Percentiles rank a stretch among this genome's conserved stretches.
Evolutionary conservation across 78 protist genomes (phyloP).

Genomic region (Dictyostelium firmibasis): DNA sequence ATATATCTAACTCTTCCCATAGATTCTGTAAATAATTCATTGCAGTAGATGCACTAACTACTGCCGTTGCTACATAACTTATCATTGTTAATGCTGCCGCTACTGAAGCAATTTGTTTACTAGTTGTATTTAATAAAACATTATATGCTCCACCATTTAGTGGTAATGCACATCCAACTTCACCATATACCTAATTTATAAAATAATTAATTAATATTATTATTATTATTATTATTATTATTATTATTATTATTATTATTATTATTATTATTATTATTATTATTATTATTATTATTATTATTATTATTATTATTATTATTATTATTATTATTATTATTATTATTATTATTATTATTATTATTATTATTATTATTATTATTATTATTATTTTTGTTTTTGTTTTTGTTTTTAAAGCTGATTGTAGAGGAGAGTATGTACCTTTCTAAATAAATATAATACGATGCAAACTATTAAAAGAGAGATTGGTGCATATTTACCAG

Average conservation of each 20-base stretch:
- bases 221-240: too few relatives aligned
- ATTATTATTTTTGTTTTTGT: too few relatives aligned
- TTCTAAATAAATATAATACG: conserved; percentile 86
- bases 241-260: too few relatives aligned
- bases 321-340: too few relatives aligned
- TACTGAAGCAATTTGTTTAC: conserved; percentile 84
- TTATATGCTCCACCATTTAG: conserved; percentile 93
- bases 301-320: too few relatives aligned
- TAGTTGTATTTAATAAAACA: conserved; percentile 87
- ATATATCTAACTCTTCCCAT: background rate
- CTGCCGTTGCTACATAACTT: conserved; percentile 91
- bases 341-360: too few relatives aligned
- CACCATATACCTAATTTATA: conserved; percentile 55
- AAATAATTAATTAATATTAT: too few relatives aligned
- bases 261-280: too few relatives aligned
- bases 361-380: too few relatives aligned
- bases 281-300: too few relatives aligned
- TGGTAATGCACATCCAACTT: conserved; percentile 90
- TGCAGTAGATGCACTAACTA: conserved; percentile 79
- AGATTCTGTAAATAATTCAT: conserved; percentile 55
- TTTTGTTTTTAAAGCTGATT: too few relatives aligned
- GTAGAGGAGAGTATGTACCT: too few relatives aligned
- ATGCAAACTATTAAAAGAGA: conserved; percentile 80
- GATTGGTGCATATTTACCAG: conserved; percentile 88
- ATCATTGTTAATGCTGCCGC: conserved; percentile 90